Base-by-base conservation (phyloP, 805 yeast species). In the Barnettozyma wickerhamii region DNA sequence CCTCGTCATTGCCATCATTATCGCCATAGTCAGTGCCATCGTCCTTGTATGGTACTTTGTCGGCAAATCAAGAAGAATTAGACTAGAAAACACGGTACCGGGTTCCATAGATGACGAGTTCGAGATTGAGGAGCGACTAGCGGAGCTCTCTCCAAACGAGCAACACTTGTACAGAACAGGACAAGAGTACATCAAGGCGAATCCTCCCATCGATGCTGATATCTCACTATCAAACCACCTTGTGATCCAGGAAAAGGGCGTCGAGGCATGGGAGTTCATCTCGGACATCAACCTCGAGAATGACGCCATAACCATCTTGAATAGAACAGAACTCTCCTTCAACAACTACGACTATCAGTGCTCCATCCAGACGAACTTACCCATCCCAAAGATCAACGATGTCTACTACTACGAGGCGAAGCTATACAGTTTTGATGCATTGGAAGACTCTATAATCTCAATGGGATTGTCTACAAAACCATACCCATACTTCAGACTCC, bases 401-500 rank as follows among this genome's bases (percentile, higher is more conserved):
- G 73, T 77, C 0, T 75, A 81, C 13, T 53, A 53, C 38, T 53
- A 45, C 37, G 57, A 53, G 31, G 51, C 82, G 30, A 93, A 93
- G 55, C 74, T 93, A 2, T 89, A 64, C 63, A 84, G 80, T 27
- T 33, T 79, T 62, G 88, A 83, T 30, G 69, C 75, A 39, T 79
- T 84, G 2, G 58, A 51, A n/a, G 64, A 59, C 31, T 62, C 75
- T 0, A 42, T 64, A 0, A 66, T 91, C 1, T 77, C 95, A 0
- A 69, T 93, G 15, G 99, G 99, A 0, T 56, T 93, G 4, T 74
- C 90, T 1, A 77, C 95, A 0, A 77, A 79, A 47, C 99, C 99
- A 6, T 93, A 93, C 55, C 99, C 99, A 2, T 79, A 83, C 63
- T 93, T 93, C 63, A 71, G 97, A 50, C 67, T 93, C 30, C 98